A percentile compares a stretch with the other conserved stretches of the same genome.
phyloP scores from a whole-genome alignment of 1,139 yeast genomes.

The Diutina pseudorugosa region DNA sequence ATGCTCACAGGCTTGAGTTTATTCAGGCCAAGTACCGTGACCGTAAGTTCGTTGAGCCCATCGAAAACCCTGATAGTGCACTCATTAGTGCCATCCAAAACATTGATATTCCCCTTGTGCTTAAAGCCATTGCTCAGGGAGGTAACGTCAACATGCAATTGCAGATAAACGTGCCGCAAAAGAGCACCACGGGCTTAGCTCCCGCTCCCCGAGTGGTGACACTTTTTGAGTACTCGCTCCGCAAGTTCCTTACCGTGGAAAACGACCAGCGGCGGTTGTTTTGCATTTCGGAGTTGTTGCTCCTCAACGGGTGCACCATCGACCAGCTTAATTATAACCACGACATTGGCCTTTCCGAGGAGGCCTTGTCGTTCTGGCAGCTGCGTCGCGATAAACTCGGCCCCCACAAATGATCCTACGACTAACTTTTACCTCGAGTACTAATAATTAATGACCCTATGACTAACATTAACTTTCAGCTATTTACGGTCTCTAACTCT shows the following conservation, averaged over 20 bases:
- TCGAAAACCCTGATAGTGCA: conserved; percentile 15
- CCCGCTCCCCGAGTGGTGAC: conserved; percentile 19
- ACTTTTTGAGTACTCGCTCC: conserved; percentile 49
- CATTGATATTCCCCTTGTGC: conserved; percentile 34
- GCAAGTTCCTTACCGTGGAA: conserved; percentile 24
- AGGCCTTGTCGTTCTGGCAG: conserved; percentile 44
- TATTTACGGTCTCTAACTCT: no score
- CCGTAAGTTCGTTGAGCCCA: conserved; percentile 21
- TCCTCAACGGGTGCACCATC: conserved; percentile 49
- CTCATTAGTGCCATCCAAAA: conserved; percentile 37
- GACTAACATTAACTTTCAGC: no score
- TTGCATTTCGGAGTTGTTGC: conserved; percentile 61
- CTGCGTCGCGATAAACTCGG: conserved; percentile 3
- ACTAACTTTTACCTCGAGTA: no score
- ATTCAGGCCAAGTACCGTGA: conserved; percentile 39
- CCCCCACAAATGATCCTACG: background rate
- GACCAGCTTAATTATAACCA: conserved; percentile 15
- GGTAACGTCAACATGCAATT: conserved; percentile 32
- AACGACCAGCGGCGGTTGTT: conserved; percentile 23
- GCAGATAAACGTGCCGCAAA: conserved; percentile 14
- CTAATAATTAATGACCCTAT: no score
- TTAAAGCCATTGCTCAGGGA: conserved; percentile 36
- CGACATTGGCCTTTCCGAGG: conserved; percentile 23
- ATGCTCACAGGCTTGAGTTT: conserved; percentile 25
- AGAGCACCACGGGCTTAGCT: conserved; percentile 7